Evolutionary conservation across 2,329 filamentous ascomycete species (phyloP), one percentile per base, ranked within the genome.

Genomic region (Calonectria naviculata): DNA sequence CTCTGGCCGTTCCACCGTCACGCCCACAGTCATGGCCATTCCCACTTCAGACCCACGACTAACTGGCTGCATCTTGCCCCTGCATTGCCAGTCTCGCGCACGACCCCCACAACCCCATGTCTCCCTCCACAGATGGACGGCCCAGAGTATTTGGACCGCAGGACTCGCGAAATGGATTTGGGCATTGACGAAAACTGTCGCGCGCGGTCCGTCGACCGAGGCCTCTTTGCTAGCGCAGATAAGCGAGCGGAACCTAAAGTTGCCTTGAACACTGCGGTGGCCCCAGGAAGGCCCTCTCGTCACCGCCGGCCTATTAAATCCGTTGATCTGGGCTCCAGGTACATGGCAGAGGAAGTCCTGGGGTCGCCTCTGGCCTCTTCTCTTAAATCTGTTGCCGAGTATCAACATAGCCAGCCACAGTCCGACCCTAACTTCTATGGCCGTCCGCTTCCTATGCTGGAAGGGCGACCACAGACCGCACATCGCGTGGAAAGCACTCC

Each of bases 191-290:
- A 89, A 41, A 81, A 83, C 26, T 85, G 86, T 2, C 87, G 92
- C 41, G 89, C 90, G 6, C 88, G 87, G 36, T 94, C 93, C 0
- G 90, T 91, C 8, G 93, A 95, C 70, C 87, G 91, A 47, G 87
- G 88, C 74, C 74, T 89, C 3, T 91, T 93, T 64, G 85, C 86
- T 26, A 90, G 85, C 64, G 84, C 86, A 12, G 91, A 94, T 78
- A 91, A 92, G 74, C 91, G 93, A 71, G 89, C 89, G 3, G 88
- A 88, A 46, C 87, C 93, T 1, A 91, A 89, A 73, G 86, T 95
- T 3, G 90, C 89, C 5, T 77, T 94, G 29, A 93, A 88, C 79
- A 90, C 87, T 5, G 87, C 91, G 1, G 84, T 88, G 26, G 93
- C 89, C 1, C 87, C 91, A 4, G 93, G 93, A 68, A 72, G 75